Conservation (phyloP, 208 protist species). For the Trypanosoma scelopori region DNA sequence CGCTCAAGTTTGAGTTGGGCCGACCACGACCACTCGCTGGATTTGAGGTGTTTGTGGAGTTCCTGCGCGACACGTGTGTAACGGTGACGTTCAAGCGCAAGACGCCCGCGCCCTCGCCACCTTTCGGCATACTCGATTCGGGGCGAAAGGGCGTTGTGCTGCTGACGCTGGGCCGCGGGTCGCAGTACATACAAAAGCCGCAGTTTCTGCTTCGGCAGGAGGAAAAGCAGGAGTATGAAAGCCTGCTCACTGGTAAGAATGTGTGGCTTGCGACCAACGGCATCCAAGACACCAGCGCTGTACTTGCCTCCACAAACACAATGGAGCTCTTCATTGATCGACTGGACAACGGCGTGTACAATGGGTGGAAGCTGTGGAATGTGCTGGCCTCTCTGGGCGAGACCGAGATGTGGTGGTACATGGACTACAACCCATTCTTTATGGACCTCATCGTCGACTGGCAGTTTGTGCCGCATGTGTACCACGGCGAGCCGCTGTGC, state of each 20-base stretch:
- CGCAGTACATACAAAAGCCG: slow-evolving; percentile 82
- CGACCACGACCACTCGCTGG: slow-evolving; percentile 65
- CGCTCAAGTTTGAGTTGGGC: slow-evolving; percentile 64
- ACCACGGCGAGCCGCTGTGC: slow-evolving; percentile 72
- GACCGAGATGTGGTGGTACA: slow-evolving; percentile 72
- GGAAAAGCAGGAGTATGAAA: slow-evolving; percentile 64
- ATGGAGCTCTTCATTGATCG: slow-evolving; percentile 81
- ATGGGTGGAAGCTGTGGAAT: slow-evolving; percentile 77
- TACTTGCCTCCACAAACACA: slow-evolving; percentile 50
- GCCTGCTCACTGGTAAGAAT: slow-evolving; percentile 61
- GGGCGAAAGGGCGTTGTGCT: slow-evolving; percentile 58
- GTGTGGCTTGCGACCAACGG: slow-evolving; percentile 68
- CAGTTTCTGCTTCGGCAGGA: slow-evolving; percentile 65
- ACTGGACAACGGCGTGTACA: slow-evolving; percentile 72
- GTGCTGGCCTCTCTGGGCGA: slow-evolving; percentile 54
- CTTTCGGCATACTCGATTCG: slow-evolving; percentile 84
- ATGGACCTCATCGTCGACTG: slow-evolving; percentile 84
- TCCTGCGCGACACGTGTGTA: slow-evolving; percentile 63
- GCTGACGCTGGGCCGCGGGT: slow-evolving; percentile 55
- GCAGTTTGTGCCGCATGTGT: slow-evolving; percentile 82
- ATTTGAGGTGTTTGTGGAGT: slow-evolving; percentile 80
- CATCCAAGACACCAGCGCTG: slow-evolving; percentile 57
- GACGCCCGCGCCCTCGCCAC: slow-evolving; percentile 62
- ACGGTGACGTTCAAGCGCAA: slow-evolving; percentile 84
- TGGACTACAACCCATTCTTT: slow-evolving; percentile 80